Evolutionary conservation across 106 monocot genomes (phyloP).

Genomic region (Dioscorea alata): DNA sequence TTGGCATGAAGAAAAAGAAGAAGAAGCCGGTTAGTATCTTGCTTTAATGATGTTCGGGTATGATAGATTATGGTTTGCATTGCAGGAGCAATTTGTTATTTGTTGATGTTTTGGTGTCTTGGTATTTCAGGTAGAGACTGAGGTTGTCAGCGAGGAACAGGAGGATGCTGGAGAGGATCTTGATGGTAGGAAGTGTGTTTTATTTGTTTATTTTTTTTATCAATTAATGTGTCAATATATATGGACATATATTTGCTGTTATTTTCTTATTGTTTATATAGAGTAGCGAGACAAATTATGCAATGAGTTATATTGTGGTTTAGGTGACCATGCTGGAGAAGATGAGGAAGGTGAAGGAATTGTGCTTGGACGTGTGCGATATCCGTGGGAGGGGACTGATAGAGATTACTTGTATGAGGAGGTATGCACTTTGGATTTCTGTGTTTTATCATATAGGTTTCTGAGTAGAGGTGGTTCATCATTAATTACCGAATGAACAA

Average conservation of each 20-base stretch:
- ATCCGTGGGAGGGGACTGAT: conserved; percentile 89
- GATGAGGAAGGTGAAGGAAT: conserved; percentile 78
- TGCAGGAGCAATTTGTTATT: no score
- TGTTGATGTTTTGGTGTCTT: neutral
- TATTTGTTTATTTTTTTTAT: neutral
- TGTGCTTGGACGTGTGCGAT: conserved; percentile 31
- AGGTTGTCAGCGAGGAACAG: conserved; percentile 57
- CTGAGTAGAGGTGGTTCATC: no score
- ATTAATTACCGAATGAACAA: no score
- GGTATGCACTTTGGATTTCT: conserved; percentile 21
- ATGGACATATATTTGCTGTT: no score
- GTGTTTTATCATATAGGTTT: neutral
- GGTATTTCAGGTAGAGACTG: conserved; percentile 58
- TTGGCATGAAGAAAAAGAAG: conserved; percentile 95
- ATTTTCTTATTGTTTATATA: no score
- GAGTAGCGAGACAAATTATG: no score
- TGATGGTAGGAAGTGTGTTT: conserved; percentile 28
- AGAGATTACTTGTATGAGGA: conserved; percentile 94
- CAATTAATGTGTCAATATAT: no score
- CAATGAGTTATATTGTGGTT: neutral
- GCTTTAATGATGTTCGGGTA: neutral
- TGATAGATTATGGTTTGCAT: no score
- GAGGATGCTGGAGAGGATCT: conserved; percentile 57
- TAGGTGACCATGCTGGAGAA: conserved; percentile 56
- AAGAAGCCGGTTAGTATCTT: conserved; percentile 68